phyloP scores from a whole-genome alignment of 441 rosid genomes.

The Brassica hybrid region DNA sequence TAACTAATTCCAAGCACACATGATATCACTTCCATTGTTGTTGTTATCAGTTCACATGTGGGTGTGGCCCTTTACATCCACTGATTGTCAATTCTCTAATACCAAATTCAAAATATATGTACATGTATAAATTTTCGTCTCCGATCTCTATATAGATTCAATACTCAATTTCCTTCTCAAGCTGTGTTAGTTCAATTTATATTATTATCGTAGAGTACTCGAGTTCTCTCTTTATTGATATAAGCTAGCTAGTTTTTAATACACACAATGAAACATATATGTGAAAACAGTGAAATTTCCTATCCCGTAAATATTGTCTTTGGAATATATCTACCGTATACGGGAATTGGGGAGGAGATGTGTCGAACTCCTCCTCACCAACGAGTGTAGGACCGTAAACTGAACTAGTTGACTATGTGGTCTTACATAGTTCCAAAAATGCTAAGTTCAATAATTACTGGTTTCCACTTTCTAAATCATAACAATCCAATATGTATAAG shows the following conservation, averaged over 20 bases:
- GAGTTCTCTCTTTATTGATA: neutral
- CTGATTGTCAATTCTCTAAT: slow-evolving; percentile 23
- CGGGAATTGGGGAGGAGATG: too few species aligned
- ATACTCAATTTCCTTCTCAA: neutral
- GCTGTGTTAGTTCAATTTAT: slow-evolving; percentile 1
- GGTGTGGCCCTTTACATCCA: slow-evolving; percentile 41
- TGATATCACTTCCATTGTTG: slow-evolving; percentile 32
- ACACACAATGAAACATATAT: neutral
- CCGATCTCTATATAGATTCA: slow-evolving; percentile 4
- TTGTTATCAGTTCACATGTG: slow-evolving; percentile 42
- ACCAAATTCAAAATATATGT: neutral
- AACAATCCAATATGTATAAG: neutral
- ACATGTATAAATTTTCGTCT: neutral
- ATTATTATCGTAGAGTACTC: neutral
- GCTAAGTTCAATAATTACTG: neutral
- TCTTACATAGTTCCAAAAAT: slow-evolving; percentile 14
- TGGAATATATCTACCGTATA: too few species aligned
- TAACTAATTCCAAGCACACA: slow-evolving; percentile 27
- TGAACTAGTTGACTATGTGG: slow-evolving; percentile 5
- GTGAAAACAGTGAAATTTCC: neutral
- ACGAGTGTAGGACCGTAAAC: slow-evolving; percentile 20
- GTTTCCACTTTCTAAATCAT: neutral
- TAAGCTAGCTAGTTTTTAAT: neutral
- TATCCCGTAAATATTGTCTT: neutral
- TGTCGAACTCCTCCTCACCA: slow-evolving; percentile 12